phyloP scores from a whole-genome alignment of 1,139 yeast genomes.

The Candida tetrigidarum region DNA sequence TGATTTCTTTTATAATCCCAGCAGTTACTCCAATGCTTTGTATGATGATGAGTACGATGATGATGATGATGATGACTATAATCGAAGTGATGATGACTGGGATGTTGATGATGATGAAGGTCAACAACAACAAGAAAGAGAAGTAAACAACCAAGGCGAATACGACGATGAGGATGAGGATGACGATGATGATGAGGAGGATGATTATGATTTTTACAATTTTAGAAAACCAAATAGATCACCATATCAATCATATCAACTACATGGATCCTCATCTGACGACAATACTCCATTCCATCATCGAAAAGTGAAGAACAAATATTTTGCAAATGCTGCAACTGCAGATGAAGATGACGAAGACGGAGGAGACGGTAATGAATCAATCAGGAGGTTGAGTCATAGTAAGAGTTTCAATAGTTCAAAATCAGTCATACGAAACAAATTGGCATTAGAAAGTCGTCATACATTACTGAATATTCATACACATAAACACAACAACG shows the following conservation, averaged over 20 bases:
- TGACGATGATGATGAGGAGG: slow-evolving; percentile 7
- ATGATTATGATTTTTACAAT: not conserved
- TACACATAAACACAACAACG: not conserved
- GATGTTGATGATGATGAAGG: slow-evolving; percentile 6
- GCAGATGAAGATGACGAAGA: slow-evolving; percentile 7
- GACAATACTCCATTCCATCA: slow-evolving; percentile 14
- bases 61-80: slow-evolving; percentile 12
- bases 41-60: slow-evolving; percentile 13
- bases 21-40: slow-evolving; percentile 5
- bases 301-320: slow-evolving; percentile 12
- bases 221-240: not conserved
- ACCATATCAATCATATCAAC: slow-evolving; percentile 1
- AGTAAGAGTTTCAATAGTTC: slow-evolving; percentile 16
- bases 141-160: slow-evolving; percentile 10
- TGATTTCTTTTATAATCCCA: slow-evolving; percentile 7
- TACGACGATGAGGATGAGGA: slow-evolving; percentile 5
- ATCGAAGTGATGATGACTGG: slow-evolving; percentile 7
- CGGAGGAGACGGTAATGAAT: not conserved
- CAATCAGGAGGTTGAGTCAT: slow-evolving; percentile 9
- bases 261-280: slow-evolving; percentile 1
- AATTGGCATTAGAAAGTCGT: slow-evolving; percentile 16
- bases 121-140: no score
- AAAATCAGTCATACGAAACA: slow-evolving; percentile 19
- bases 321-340: slow-evolving; percentile 12
- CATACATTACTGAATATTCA: slow-evolving; percentile 15